These are phyloP conservation scores for Blakeslea trispora DNA, from an alignment of 371 early-diverging fungal species.

Conservation along the genomic window DNA sequence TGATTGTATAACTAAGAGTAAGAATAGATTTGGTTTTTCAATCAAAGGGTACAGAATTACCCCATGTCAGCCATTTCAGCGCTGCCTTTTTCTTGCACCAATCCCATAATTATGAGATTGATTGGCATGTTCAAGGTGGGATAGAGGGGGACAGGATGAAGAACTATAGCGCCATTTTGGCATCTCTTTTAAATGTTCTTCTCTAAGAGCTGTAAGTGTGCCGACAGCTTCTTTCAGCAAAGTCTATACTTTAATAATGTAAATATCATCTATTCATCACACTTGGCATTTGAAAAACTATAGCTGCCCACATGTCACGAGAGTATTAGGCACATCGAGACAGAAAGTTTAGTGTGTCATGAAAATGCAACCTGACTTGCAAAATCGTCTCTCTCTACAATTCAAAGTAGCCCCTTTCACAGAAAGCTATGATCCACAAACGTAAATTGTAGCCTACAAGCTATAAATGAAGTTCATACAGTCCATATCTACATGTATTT, in stretches of 20 bases:
- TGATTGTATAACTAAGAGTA: neutral
- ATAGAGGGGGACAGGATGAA: slow-evolving; percentile 9
- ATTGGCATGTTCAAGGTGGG: slow-evolving; percentile 8
- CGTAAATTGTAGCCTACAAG: too few species aligned
- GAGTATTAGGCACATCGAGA: slow-evolving; percentile 3
- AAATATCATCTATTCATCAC: slow-evolving; percentile 10
- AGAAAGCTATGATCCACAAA: neutral
- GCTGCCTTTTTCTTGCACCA: slow-evolving; percentile 10
- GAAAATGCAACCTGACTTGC: neutral
- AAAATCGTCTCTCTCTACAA: slow-evolving; percentile 5
- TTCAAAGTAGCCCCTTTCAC: neutral
- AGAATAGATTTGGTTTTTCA: neutral
- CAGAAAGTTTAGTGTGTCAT: slow-evolving; percentile 1
- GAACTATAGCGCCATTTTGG: slow-evolving; percentile 13
- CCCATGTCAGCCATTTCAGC: slow-evolving; percentile 6
- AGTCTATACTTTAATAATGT: slow-evolving; percentile 9
- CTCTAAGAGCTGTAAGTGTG: slow-evolving; percentile 10
- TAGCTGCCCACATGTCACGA: slow-evolving; percentile 3
- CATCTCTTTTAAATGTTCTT: slow-evolving; percentile 8
- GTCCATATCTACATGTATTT: neutral
- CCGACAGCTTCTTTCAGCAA: slow-evolving; percentile 6
- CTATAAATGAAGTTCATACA: neutral
- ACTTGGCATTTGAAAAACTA: slow-evolving; percentile 8
- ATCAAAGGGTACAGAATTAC: slow-evolving; percentile 1
- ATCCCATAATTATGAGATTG: slow-evolving; percentile 5